Base-by-base conservation (phyloP, 2,329 filamentous ascomycete species). In the Delphinella strobiligena region DNA sequence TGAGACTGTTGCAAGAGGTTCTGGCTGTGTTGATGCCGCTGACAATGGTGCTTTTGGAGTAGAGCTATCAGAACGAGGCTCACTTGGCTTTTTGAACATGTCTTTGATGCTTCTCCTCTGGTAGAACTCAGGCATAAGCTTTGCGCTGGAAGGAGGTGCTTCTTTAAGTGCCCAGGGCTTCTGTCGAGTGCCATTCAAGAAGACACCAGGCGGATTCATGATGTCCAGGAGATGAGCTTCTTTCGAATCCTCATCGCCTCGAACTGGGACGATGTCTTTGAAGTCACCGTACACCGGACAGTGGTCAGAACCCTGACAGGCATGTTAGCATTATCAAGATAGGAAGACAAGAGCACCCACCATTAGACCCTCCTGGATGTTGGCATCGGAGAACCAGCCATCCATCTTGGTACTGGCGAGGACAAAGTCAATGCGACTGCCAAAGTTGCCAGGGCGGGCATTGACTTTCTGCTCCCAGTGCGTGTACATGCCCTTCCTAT, bases 401-500 rank as follows among this genome's bases (percentile, higher is more conserved):
- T 79, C 82, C 67, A 94, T 82, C 27, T 74, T 72, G 31, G 80
- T 68, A 47, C 78, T 91, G 56, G 86, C 93, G 3, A 96, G 70
- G 14, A 98, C 74, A 60, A 93, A 96, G 60, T 98, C 91, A 50
- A 96, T 96, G 27, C 91, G 76, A 40, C 84, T 82, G 4, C 91
- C 91, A 59, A 82, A 93, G 56, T 96, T 96, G 2, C 84, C 87
- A 3, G 89, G 89, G n/a, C 91, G 72, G n/a, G 85, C 84, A 59
- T 96, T 96, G 54, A 87, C 82, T 57, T 83, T 88, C 37, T 85
- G 88, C 47, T 96, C 87, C 89, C 89, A 96, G 58, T 89, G 94
- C 0, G 91, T 96, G 58, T 86, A 96, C 91, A 98, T 96, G 45
- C 86, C 86, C 45, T 69, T 68, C 30, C 91, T 73, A n/a, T 67